Percentiles rank a stretch among this genome's conserved stretches.
These are phyloP conservation scores for Diplodia scrobiculata DNA, from an alignment of 2,329 filamentous ascomycete genomes.

Conservation along the genomic window DNA sequence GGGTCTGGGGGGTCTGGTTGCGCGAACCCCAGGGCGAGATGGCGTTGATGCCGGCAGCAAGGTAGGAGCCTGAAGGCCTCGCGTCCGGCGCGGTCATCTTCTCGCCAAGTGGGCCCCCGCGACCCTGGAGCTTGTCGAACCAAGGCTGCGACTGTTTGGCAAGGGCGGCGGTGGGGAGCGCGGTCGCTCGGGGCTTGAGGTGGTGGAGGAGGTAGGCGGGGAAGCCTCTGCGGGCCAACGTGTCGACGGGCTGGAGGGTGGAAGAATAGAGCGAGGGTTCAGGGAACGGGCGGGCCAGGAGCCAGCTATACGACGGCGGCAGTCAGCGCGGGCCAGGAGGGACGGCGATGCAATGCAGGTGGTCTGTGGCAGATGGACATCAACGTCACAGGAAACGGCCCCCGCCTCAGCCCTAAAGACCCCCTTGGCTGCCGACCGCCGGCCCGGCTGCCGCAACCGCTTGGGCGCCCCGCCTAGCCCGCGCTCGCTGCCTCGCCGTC, in stretches of 20 bases:
- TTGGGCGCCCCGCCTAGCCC: neutral
- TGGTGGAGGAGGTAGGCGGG: conserved; percentile 23
- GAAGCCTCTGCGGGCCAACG: conserved; percentile 25
- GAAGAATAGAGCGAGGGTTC: neutral
- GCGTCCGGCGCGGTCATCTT: conserved; percentile 27
- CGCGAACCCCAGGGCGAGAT: conserved; percentile 54
- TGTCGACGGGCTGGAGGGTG: neutral
- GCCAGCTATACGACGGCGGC: conserved; percentile 9
- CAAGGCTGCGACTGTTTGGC: conserved; percentile 13
- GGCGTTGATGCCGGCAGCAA: conserved; percentile 46
- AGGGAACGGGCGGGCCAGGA: neutral
- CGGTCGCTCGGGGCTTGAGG: conserved; percentile 18
- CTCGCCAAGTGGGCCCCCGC: conserved; percentile 21
- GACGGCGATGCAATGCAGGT: neutral
- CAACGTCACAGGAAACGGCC: conserved; percentile 23
- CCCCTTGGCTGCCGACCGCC: neutral
- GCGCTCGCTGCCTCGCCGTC: neutral
- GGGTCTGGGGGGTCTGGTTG: conserved; percentile 47
- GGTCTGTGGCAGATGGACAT: neutral
- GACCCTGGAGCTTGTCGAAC: conserved; percentile 13
- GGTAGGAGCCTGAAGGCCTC: conserved; percentile 43
- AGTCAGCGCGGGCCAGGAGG: conserved; percentile 16
- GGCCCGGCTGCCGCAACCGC: conserved; percentile 10
- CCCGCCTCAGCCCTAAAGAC: conserved; percentile 19
- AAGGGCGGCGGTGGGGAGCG: conserved; percentile 12